phyloP scores from a whole-genome alignment of 257 asterid genomes.

The Capsicum chinense region DNA sequence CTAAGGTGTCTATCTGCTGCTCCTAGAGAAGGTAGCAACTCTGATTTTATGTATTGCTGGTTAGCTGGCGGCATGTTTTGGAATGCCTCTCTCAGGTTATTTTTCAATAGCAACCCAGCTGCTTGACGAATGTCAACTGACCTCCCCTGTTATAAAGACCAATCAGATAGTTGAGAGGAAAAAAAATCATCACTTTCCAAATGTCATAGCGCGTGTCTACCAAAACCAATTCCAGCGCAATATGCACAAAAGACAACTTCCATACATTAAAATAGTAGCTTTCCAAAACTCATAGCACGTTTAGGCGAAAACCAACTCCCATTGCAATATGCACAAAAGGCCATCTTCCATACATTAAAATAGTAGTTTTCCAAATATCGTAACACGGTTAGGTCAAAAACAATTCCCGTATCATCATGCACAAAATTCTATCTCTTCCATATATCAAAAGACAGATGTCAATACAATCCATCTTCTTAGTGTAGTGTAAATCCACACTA shows the following conservation, averaged over 20 bases:
- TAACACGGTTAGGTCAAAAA: no score
- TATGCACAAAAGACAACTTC: neutral
- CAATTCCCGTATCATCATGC: no score
- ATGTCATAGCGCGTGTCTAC: constrained; percentile 5
- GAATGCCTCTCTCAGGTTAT: constrained; percentile 68
- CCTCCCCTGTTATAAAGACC: constrained; percentile 69
- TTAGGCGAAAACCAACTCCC: constrained; percentile 13
- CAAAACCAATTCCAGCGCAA: neutral
- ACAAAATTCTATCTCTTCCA: no score
- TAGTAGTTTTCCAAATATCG: no score
- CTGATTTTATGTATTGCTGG: constrained; percentile 77
- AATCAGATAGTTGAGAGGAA: constrained; percentile 15
- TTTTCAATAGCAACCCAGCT: constrained; percentile 93
- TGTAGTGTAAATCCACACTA: neutral
- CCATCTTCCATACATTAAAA: neutral
- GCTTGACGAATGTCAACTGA: constrained; percentile 95
- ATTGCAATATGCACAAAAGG: neutral
- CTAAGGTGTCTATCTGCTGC: constrained; percentile 84
- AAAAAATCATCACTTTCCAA: neutral
- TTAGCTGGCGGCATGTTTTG: constrained; percentile 67
- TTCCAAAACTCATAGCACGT: constrained; percentile 19
- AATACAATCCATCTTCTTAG: neutral
- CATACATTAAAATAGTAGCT: neutral
- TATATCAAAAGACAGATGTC: neutral
- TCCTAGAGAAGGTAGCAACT: constrained; percentile 87